These are phyloP conservation scores for Haplographium delicatum DNA, from an alignment of 495 filamentous ascomycete genomes.

Conservation along the genomic window DNA sequence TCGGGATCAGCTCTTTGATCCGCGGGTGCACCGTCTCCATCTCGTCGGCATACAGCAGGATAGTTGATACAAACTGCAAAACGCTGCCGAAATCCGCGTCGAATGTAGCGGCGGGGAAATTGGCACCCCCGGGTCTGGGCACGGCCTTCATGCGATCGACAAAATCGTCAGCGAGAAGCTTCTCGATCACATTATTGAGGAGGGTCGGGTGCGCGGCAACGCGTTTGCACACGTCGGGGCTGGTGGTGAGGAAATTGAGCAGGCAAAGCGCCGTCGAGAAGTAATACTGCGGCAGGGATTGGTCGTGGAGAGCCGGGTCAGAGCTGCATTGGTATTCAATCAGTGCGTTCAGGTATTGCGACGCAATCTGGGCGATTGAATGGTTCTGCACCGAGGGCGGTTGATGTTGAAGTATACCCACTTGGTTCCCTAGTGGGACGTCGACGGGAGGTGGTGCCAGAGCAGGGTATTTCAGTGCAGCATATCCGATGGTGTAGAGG, in stretches of 20 bases:
- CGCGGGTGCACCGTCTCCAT: constrained; percentile 14
- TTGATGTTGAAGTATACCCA: constrained; percentile 13
- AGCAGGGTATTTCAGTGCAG: constrained; percentile 19
- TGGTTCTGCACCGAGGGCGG: constrained; percentile 6
- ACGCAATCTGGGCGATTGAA: constrained; percentile 15
- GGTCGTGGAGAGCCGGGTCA: constrained; percentile 17
- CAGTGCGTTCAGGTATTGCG: constrained; percentile 17
- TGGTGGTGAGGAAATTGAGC: constrained; percentile 15
- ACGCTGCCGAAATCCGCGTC: constrained; percentile 20
- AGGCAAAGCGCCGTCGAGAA: constrained; percentile 17
- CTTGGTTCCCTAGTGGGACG: constrained; percentile 13
- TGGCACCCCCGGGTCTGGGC: neutral
- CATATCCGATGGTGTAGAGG: constrained; percentile 15
- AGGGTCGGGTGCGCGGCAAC: constrained; percentile 8
- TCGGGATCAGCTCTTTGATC: constrained; percentile 14
- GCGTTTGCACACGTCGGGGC: constrained; percentile 15
- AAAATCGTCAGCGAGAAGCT: constrained; percentile 14
- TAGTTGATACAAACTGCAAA: constrained; percentile 20
- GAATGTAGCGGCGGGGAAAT: constrained; percentile 12
- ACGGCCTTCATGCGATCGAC: constrained; percentile 9
- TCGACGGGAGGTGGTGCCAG: constrained; percentile 12
- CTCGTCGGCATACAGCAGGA: constrained; percentile 12
- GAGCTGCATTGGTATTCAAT: constrained; percentile 21
- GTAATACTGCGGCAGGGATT: constrained; percentile 13
- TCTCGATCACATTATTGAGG: constrained; percentile 16